A percentile compares a stretch with the other conserved stretches of the same genome.
Conservation (phyloP, 441 rosid genomes). For the Populus hybrid region DNA sequence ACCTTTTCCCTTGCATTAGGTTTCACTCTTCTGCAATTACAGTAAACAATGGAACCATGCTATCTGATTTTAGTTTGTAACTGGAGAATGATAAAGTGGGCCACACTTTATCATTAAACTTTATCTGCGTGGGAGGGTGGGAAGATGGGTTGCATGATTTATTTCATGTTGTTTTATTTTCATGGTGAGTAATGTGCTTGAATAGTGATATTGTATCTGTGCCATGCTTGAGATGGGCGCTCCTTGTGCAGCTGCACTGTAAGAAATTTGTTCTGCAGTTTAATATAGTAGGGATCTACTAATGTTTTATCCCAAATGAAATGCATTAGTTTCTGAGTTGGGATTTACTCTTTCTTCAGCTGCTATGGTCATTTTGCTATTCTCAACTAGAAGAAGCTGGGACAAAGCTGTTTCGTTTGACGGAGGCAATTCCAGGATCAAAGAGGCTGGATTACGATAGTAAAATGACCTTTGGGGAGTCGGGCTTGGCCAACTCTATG, state of each 20-base stretch:
- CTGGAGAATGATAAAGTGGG: background rate
- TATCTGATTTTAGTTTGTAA: background rate
- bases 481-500: too few species aligned
- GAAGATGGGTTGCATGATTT: background rate
- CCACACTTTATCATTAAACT: background rate
- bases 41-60: background rate
- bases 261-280: background rate
- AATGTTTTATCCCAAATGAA: background rate
- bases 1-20: background rate
- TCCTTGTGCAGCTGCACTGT: background rate
- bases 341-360: constrained; percentile 59
- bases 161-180: background rate
- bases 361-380: constrained; percentile 94
- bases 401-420: too few species aligned
- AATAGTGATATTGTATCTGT: background rate
- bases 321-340: constrained; percentile 49
- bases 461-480: too few species aligned
- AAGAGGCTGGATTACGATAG: too few species aligned
- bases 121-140: background rate
- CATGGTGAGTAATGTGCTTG: background rate
- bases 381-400: too few species aligned
- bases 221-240: background rate
- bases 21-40: constrained; percentile 21
- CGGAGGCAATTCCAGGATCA: too few species aligned
- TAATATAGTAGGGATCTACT: constrained; percentile 26